Base-by-base conservation (phyloP, 208 protist species). In the Trypanosoma rangeli region DNA sequence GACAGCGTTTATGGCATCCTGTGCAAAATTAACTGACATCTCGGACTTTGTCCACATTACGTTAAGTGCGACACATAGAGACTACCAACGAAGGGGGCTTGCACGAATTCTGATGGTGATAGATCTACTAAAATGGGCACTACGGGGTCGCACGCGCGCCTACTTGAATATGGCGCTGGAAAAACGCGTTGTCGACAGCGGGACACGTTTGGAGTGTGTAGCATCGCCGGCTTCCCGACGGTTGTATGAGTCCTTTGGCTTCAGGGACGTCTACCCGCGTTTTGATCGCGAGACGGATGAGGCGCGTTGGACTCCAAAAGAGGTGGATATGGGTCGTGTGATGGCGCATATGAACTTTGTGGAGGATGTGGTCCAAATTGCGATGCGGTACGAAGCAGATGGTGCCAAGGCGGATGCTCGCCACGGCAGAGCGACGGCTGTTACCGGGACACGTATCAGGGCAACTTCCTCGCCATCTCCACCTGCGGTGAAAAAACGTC, bases 101-200 rank as follows among this genome's bases (percentile, higher is more conserved):
- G 89, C 89, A 10, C 64, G 74, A 9, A 77, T 91, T 60, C 76
- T 94, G 15, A 86, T 94, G 82, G 56, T 78, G 58, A 65, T 93
- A 56, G 89, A 94, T 10, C 75, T 94, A 20, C 65, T 91, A 12
- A 85, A 86, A 55, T 94, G 89, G 89, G 82, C 78, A 15, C 76
- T 93, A 33, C 84, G 89, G 13, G 89, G 89, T n/a, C 86, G 89
- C 35, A 76, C 74, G 5, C 79, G 85, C 2, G 80, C 83, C 15
- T 93, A 87, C 55, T 64, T 94, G 46, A 94, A 94, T 63, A 94
- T 94, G 89, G 89, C 89, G 16, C 76, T 94, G 22, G 86, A 94
- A 52, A 94, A 94, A 72, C 68, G 55, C n/a, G 62, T 93, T 22
- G 89, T 91, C 5, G 79, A 91, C 59, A 70, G 63, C 44, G 84